Evolutionary conservation across 2,329 filamentous ascomycete genomes (phyloP).

Genomic region (Verticillium alfalfae): DNA sequence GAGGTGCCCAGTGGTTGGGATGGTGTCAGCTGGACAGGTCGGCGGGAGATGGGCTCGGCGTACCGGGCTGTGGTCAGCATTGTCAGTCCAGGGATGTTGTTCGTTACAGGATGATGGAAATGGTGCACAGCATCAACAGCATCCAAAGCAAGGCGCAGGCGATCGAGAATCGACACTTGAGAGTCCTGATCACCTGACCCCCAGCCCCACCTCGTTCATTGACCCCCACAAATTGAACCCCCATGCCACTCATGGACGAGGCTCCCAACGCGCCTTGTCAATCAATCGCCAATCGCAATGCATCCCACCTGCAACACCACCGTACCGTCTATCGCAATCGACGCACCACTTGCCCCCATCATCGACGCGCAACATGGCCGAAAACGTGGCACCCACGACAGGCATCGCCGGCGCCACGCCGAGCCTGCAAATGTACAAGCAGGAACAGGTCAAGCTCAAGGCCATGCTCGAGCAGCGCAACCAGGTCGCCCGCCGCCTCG

Average conservation of each 20-base stretch:
- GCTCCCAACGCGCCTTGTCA: background rate
- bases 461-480: slow-evolving; percentile 37
- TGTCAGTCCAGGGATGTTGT: too few relatives aligned
- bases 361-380: slow-evolving; percentile 4
- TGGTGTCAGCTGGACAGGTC: too few relatives aligned
- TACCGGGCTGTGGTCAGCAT: too few relatives aligned
- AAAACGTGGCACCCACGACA: slow-evolving; percentile 6
- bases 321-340: background rate
- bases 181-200: background rate
- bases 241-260: background rate
- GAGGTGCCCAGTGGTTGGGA: too few relatives aligned
- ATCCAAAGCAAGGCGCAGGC: too few relatives aligned
- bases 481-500: slow-evolving; percentile 26
- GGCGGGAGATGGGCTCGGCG: too few relatives aligned
- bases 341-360: background rate
- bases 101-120: too few relatives aligned
- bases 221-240: background rate
- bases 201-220: background rate
- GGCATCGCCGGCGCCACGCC: slow-evolving; percentile 18
- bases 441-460: slow-evolving; percentile 41
- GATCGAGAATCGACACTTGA: background rate
- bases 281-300: background rate
- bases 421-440: slow-evolving; percentile 42
- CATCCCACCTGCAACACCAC: background rate
- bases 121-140: too few relatives aligned